Evolutionary conservation across 345 rosid species (phyloP).

Genomic region (Gossypium longicalyx): DNA sequence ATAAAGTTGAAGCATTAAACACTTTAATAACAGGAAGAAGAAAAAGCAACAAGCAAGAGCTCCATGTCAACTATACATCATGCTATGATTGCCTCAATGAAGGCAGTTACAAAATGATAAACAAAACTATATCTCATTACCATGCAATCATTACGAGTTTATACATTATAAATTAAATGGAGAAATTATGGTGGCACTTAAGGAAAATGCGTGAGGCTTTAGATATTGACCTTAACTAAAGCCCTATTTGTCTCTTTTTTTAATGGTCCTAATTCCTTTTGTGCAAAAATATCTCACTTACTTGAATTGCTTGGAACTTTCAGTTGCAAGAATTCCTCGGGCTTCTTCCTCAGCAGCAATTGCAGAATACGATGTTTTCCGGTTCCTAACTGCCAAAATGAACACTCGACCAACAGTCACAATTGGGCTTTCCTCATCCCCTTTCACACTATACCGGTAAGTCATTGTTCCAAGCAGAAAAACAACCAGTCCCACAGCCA

Average conservation of each 20-base stretch:
- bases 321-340: slow-evolving; percentile 19
- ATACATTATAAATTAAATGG: neutral
- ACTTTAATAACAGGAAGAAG: neutral
- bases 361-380: slow-evolving; percentile 22
- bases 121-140: neutral
- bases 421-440: slow-evolving; percentile 21
- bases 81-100: neutral
- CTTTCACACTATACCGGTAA: slow-evolving; percentile 20
- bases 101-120: neutral
- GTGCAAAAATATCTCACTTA: slow-evolving; percentile 9
- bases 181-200: neutral
- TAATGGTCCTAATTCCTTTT: neutral
- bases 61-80: neutral
- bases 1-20: neutral
- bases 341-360: slow-evolving; percentile 22
- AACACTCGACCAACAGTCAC: slow-evolving; percentile 27
- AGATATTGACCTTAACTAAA: neutral
- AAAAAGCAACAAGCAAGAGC: neutral
- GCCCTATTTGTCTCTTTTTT: neutral
- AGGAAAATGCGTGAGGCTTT: neutral
- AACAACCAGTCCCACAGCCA: slow-evolving; percentile 24
- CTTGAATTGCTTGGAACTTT: slow-evolving; percentile 36
- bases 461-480: slow-evolving; percentile 27
- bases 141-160: neutral
- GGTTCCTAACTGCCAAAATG: slow-evolving; percentile 24